Conservation (phyloP, 306 rosid species). For the Malus orientalis region DNA sequence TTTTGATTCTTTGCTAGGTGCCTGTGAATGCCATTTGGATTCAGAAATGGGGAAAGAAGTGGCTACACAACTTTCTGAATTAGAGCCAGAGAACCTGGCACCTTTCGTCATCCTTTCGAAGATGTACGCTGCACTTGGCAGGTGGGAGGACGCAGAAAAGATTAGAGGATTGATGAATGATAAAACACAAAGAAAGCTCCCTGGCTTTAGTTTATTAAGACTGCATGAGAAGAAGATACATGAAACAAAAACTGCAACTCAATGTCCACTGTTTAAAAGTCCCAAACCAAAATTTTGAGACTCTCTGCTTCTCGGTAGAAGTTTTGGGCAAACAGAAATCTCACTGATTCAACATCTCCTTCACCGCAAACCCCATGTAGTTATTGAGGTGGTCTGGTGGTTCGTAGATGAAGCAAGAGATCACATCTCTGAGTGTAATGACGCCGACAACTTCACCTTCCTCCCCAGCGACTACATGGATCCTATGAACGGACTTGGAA, state of each 20-base stretch:
- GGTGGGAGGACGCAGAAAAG: conserved; percentile 73
- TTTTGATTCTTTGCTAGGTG: conserved; percentile 68
- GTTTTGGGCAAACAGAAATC: background rate
- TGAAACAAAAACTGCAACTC: conserved; percentile 3
- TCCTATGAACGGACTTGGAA: conserved; percentile 75
- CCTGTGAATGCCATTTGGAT: conserved; percentile 45
- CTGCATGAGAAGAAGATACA: conserved; percentile 27
- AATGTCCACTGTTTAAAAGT: conserved; percentile 18
- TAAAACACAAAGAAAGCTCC: conserved; percentile 44
- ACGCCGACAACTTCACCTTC: conserved; percentile 56
- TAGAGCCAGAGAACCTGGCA: conserved; percentile 55
- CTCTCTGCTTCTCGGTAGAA: background rate
- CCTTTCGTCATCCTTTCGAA: conserved; percentile 57
- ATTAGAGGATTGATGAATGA: conserved; percentile 39
- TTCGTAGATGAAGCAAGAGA: conserved; percentile 74
- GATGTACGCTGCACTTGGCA: conserved; percentile 59
- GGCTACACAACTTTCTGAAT: conserved; percentile 43
- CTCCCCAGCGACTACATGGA: conserved; percentile 44
- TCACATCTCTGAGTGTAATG: conserved; percentile 85
- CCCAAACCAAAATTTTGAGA: conserved; percentile 12
- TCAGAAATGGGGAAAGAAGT: conserved; percentile 52
- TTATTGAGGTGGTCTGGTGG: conserved; percentile 66
- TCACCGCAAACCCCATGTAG: conserved; percentile 50
- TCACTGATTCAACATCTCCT: conserved; percentile 57
- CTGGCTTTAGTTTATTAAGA: conserved; percentile 55